A percentile compares a stretch with the other conserved stretches of the same genome.
These are phyloP conservation scores for Closterium sp. DNA, from an alignment of 139 green algal genomes.

Conservation along the genomic window DNA sequence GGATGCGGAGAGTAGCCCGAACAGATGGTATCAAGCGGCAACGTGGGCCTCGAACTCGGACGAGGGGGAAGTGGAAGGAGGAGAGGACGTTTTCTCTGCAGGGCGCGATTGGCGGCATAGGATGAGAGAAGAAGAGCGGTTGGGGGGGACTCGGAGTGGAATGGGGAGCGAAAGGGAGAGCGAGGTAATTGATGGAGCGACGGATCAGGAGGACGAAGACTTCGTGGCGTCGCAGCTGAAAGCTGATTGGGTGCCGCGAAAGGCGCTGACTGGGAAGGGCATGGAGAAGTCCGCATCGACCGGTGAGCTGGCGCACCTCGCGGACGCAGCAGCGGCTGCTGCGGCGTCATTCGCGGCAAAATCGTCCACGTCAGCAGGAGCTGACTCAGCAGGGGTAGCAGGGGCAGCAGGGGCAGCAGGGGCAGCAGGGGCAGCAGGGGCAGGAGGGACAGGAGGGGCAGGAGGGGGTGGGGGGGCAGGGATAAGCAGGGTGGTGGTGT, in stretches of 20 bases:
- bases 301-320: neutral
- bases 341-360: neutral
- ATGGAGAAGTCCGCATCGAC: neutral
- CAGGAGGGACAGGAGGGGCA: no score
- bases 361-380: neutral
- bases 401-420: no score
- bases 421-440: no score
- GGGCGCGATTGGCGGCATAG: neutral
- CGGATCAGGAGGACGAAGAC: neutral
- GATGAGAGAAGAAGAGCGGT: neutral
- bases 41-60: neutral
- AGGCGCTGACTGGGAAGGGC: neutral
- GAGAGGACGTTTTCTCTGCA: neutral
- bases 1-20: neutral
- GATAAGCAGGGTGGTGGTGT: neutral
- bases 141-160: neutral
- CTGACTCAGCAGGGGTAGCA: neutral
- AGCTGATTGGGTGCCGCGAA: neutral
- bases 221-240: neutral
- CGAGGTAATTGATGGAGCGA: neutral
- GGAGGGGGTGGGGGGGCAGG: no score
- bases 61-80: neutral
- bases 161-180: neutral
- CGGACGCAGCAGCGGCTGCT: neutral
- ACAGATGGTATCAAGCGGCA: neutral